These are phyloP conservation scores for Hypoxylon sp. DNA, from an alignment of 2,329 filamentous ascomycete species.

Conservation along the genomic window DNA sequence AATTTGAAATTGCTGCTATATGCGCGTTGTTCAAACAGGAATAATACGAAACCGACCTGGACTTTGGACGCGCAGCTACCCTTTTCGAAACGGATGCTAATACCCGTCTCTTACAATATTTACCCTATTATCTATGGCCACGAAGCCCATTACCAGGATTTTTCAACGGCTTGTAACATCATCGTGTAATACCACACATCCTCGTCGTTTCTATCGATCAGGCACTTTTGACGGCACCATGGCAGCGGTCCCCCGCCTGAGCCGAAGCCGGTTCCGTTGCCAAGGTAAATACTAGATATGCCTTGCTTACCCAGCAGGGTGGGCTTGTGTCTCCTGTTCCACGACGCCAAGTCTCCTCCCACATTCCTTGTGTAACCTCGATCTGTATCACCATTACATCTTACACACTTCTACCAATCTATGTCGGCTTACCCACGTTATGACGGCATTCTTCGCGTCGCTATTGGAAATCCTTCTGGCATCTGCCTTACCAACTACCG, in stretches of 20 bases:
- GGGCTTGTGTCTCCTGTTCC: conserved; percentile 12
- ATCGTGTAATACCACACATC: conserved; percentile 35
- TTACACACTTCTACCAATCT: conserved; percentile 11
- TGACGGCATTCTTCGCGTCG: conserved; percentile 50
- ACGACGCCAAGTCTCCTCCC: conserved; percentile 1
- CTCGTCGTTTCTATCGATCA: conserved; percentile 10
- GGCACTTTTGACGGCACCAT: conserved; percentile 10
- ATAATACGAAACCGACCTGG: conserved; percentile 1
- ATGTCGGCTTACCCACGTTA: neutral
- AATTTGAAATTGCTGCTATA: conserved; percentile 1
- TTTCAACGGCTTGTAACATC: conserved; percentile 29
- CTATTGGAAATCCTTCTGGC: conserved; percentile 61
- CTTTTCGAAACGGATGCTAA: conserved; percentile 18
- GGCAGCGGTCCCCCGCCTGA: conserved; percentile 3
- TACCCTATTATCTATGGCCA: conserved; percentile 16
- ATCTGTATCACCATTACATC: conserved; percentile 21
- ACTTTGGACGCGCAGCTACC: conserved; percentile 15
- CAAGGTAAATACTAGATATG: conserved; percentile 12
- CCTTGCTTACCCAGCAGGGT: neutral
- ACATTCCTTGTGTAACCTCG: conserved; percentile 16
- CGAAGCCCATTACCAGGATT: conserved; percentile 12
- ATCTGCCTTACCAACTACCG: conserved; percentile 64
- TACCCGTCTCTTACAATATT: conserved; percentile 18
- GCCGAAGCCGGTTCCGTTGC: conserved; percentile 18
- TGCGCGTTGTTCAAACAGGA: neutral